Evolutionary conservation across 2,329 filamentous ascomycete genomes (phyloP), one percentile per base, ranked within the genome.

Genomic region (Truncatella angustata): DNA sequence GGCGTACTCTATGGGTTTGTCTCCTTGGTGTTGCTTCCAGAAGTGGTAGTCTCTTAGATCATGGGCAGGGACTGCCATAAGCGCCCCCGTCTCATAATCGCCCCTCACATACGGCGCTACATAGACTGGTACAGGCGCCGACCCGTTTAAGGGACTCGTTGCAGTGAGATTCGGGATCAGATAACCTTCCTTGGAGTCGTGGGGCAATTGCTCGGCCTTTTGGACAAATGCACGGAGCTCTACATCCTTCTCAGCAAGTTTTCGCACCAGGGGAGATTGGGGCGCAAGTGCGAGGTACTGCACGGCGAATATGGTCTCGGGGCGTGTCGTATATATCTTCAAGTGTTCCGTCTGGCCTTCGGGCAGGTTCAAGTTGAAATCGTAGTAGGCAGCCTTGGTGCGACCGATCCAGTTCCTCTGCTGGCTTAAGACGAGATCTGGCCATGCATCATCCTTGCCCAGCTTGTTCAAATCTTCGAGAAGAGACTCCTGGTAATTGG

Each of bases 11-110:
- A 92, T 77, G 2, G 82, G 81, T 42, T 81, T 73, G 4, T 80
- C 74, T 5, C 76, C 74, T 26, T 80, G 75, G 58, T 95, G 90
- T 53, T 85, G 75, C 59, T 79, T 84, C 87, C 90, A 96, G 66
- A 96, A 96, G 1, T 82, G 80, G 68, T 88, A 77, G 60, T 96
- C 91, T 49, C 90, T 81, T 4, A 78, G 65, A 67, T 96, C 91
- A 63, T 96, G 91, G 2, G 86, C 91, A 0, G 91, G 91, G 6
- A 96, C 91, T 39, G 91, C 91, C 91, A 96, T 96, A 2, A 96
- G 87, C 9, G 91, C 91, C 1, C 91, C 91, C 58, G 91, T 88
- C 14, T 91, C 90, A 60, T 95, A 94, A 63, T 91, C 88, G 23
- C 87, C 87, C 4, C 95, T 75, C 10, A 96, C 91, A 64, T 96